Conservation (phyloP, 192 early-diverging fungal genomes). For the Backusella tarrabulga region DNA sequence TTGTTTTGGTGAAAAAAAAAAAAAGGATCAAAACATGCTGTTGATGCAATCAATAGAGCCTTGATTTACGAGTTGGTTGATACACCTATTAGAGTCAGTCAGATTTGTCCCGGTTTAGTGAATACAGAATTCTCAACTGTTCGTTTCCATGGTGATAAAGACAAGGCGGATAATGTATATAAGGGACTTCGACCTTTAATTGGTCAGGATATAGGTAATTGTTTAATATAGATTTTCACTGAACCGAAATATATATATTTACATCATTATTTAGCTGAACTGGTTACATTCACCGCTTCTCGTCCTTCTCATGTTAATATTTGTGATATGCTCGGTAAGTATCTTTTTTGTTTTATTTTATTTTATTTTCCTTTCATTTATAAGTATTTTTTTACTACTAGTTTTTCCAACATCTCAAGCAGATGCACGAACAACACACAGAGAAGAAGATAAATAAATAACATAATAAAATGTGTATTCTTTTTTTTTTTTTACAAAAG, state of each 20-base stretch:
- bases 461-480: not conserved
- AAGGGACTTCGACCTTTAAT: conserved; percentile 69
- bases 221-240: not conserved
- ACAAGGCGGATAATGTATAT: conserved; percentile 72
- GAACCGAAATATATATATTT: not conserved
- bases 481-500: no score
- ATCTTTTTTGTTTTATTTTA: not conserved
- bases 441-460: not conserved
- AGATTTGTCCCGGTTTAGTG: conserved; percentile 77
- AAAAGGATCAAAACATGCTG: conserved; percentile 74
- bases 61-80: conserved; percentile 74
- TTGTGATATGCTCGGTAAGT: conserved; percentile 52
- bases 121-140: conserved; percentile 92
- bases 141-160: conserved; percentile 67
- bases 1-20: not conserved
- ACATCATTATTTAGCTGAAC: conserved; percentile 45
- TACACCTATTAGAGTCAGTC: conserved; percentile 68
- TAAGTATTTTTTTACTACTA: not conserved
- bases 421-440: not conserved
- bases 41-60: conserved; percentile 76
- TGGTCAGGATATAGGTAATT: conserved; percentile 65
- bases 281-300: conserved; percentile 75
- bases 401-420: not conserved
- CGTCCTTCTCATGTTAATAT: conserved; percentile 75
- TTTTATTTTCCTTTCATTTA: not conserved